Conservation (phyloP, 495 filamentous ascomycete genomes). For the Viridothelium virens region DNA sequence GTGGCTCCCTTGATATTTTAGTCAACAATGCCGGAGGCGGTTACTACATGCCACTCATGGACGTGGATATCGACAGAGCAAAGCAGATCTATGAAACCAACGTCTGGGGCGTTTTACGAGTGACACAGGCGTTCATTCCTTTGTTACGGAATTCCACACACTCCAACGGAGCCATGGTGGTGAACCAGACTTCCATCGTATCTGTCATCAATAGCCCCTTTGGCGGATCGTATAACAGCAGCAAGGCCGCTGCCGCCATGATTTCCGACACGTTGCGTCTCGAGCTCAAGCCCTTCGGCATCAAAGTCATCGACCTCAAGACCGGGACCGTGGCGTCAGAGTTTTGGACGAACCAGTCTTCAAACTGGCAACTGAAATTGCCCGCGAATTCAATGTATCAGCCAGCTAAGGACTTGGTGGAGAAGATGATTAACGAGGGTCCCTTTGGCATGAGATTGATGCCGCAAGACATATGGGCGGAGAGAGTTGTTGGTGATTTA, state of each 20-base stretch:
- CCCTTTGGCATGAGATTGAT: conserved; percentile 9
- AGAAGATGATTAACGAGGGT: conserved; percentile 12
- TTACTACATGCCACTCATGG: conserved; percentile 15
- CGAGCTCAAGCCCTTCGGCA: conserved; percentile 32
- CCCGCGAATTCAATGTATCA: conserved; percentile 18
- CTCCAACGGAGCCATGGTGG: conserved; percentile 17
- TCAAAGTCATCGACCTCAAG: conserved; percentile 32
- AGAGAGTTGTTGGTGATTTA: conserved; percentile 28
- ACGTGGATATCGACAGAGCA: conserved; percentile 18
- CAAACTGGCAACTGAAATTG: neutral
- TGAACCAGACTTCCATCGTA: conserved; percentile 19
- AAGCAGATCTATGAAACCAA: conserved; percentile 24
- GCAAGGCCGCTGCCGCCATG: conserved; percentile 31
- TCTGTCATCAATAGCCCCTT: conserved; percentile 14
- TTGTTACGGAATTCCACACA: conserved; percentile 19
- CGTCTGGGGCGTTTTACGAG: conserved; percentile 20
- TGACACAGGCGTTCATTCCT: conserved; percentile 24
- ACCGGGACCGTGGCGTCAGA: conserved; percentile 19
- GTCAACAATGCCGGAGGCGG: conserved; percentile 22
- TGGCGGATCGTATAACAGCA: conserved; percentile 28
- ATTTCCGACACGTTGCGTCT: conserved; percentile 30
- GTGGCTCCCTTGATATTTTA: conserved; percentile 36
- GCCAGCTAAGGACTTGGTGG: conserved; percentile 19
- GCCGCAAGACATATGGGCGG: conserved; percentile 30
- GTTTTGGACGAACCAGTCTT: conserved; percentile 3